These are phyloP conservation scores for Cordyceps farinosa DNA, from an alignment of 2,329 filamentous ascomycete genomes.

Conservation along the genomic window DNA sequence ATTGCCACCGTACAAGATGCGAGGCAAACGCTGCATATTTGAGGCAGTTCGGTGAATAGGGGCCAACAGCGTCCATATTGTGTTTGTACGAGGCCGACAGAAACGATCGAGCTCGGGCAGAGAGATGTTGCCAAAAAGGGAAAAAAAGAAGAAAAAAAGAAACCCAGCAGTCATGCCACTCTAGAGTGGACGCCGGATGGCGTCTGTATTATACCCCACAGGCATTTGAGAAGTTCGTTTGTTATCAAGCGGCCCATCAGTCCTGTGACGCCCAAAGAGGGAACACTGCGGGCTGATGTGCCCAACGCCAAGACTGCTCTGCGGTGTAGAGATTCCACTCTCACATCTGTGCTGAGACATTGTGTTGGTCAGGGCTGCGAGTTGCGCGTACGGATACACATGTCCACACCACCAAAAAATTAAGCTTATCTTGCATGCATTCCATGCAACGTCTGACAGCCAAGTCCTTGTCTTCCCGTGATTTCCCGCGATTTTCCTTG, in stretches of 20 bases:
- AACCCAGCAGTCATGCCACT: background rate
- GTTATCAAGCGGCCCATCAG: background rate
- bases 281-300: background rate
- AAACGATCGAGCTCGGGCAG: too few species aligned
- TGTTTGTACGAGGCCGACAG: background rate
- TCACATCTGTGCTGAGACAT: constrained; percentile 6
- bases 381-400: background rate
- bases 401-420: background rate
- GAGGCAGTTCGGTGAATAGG: constrained; percentile 27
- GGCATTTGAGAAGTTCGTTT: background rate
- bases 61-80: background rate
- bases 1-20: constrained; percentile 39
- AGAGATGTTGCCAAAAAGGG: background rate
- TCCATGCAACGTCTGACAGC: background rate
- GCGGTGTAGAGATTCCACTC: background rate
- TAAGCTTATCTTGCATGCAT: constrained; percentile 6
- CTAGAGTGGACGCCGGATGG: background rate
- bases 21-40: constrained; percentile 44
- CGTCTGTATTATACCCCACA: background rate
- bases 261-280: constrained; percentile 1
- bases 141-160: too few species aligned
- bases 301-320: constrained; percentile 2
- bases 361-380: background rate
- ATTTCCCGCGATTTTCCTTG: background rate
- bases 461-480: background rate